Evolutionary conservation across 768 basidiomycete species (phyloP), one percentile per base, ranked within the genome.

Genomic region (Hemileccinum rubropunctum): DNA sequence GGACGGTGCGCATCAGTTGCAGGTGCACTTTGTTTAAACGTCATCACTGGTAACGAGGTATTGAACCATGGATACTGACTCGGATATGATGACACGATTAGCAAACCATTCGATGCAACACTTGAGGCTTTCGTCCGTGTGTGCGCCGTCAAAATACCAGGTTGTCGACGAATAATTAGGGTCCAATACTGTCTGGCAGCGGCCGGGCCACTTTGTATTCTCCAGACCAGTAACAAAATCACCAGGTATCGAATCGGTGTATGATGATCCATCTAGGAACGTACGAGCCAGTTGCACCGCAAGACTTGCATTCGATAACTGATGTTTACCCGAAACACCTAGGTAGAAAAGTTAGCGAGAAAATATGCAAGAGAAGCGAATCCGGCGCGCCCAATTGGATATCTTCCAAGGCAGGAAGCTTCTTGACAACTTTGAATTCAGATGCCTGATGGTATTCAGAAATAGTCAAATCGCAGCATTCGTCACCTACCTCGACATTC

Each of bases 111-210:
- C 74, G 13, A 89, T 79, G 58, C 95, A 95, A 52, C 83, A 92
- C 38, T 80, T 76, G 26, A 99, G 74, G 61, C 93, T 97, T 64
- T 98, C 97, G 12, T 79, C 70, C 0, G 97, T 99, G 66, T 99
- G 97, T 11, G 97, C 95, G 1, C 97, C 97, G 63, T 98, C 97
- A 12, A 99, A 72, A 67, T 84, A 91, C 97, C 97, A 98, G 3
- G 80, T 87, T 7, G 79, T 75, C 14, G 67, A 60, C 2, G 68
- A 43, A 34, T 78, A 63, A 14, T 56, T 62, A 1, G 84, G 83
- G 61, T 95, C 93, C 10, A 49, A 42, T 12, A 95, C 81, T 9
- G 79, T 80, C 70, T 99, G 97, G 65, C 97, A 99, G 39, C 97
- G 82, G 12, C 95, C 97, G 10, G 97, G 95, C 95, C 97, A 99